Conservation (phyloP, 805 yeast genomes). For the Pichia occidentalis region DNA sequence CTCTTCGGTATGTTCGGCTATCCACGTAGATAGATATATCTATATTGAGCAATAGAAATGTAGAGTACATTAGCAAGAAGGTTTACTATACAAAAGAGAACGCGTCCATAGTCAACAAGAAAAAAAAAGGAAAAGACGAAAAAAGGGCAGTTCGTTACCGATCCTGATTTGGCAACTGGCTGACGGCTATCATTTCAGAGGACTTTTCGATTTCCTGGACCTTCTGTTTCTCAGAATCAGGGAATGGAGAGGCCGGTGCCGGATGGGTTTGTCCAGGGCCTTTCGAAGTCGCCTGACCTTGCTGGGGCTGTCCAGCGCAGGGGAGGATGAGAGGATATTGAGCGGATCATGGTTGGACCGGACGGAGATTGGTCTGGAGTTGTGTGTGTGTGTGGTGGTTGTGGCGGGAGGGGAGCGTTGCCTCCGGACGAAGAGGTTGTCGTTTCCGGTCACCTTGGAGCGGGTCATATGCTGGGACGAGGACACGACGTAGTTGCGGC, state of each 20-base stretch:
- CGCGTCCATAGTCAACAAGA: too few species aligned
- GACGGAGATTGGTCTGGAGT: too few species aligned
- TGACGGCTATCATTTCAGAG: too few species aligned
- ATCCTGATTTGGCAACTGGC: too few species aligned
- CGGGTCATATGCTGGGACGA: conserved; percentile 9
- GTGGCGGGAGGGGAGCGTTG: background rate
- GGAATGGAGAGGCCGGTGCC: background rate
- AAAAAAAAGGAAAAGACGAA: too few species aligned
- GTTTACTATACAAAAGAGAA: too few species aligned
- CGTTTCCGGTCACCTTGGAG: conserved; percentile 6
- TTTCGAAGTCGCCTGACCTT: conserved; percentile 4
- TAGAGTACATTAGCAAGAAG: too few species aligned
- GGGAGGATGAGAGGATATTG: background rate
- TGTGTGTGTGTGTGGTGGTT: background rate
- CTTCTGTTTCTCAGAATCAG: background rate
- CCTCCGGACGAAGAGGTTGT: background rate
- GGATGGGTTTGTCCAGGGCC: conserved; percentile 1
- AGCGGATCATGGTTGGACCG: background rate
- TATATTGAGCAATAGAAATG: too few species aligned
- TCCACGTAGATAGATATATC: too few species aligned
- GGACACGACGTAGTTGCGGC: conserved; percentile 1
- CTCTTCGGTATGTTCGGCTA: too few species aligned
- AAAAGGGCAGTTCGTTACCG: too few species aligned
- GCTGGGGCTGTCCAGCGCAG: conserved; percentile 1
- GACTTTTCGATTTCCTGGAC: background rate